phyloP scores from a whole-genome alignment of 1,284 basidiomycete species.

The Melampsora occidentalis region DNA sequence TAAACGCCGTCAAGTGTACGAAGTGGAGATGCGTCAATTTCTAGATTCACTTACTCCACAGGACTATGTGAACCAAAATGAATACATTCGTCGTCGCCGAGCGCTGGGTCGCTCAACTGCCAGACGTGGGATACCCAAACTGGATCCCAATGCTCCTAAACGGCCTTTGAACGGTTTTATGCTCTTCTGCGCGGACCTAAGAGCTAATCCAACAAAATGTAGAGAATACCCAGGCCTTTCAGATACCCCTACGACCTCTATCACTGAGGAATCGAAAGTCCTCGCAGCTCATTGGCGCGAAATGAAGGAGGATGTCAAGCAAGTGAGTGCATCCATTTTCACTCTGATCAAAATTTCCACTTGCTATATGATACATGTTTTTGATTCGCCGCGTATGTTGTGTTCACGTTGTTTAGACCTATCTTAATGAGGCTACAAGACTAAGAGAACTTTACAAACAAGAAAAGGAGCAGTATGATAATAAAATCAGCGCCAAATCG shows the following conservation, averaged over 20 bases:
- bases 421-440: constrained; percentile 20
- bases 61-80: constrained; percentile 38
- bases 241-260: neutral
- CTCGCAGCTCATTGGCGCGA: constrained; percentile 30
- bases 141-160: constrained; percentile 40
- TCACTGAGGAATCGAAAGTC: constrained; percentile 26
- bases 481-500: neutral
- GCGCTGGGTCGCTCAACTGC: constrained; percentile 22
- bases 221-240: constrained; percentile 17
- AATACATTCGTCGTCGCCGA: constrained; percentile 33
- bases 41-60: constrained; percentile 36
- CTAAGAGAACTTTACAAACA: constrained; percentile 30
- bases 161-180: constrained; percentile 40
- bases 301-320: constrained; percentile 30
- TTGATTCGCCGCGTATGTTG: neutral
- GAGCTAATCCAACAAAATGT: constrained; percentile 32
- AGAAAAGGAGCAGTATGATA: constrained; percentile 34
- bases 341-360: neutral
- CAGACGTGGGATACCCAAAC: constrained; percentile 20
- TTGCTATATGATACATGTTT: neutral
- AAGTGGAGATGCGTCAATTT: constrained; percentile 33
- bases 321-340: neutral
- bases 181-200: constrained; percentile 31
- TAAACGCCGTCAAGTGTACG: constrained; percentile 22
- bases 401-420: neutral